Conservation (phyloP, 345 rosid genomes). For the Sonneratia alba region DNA sequence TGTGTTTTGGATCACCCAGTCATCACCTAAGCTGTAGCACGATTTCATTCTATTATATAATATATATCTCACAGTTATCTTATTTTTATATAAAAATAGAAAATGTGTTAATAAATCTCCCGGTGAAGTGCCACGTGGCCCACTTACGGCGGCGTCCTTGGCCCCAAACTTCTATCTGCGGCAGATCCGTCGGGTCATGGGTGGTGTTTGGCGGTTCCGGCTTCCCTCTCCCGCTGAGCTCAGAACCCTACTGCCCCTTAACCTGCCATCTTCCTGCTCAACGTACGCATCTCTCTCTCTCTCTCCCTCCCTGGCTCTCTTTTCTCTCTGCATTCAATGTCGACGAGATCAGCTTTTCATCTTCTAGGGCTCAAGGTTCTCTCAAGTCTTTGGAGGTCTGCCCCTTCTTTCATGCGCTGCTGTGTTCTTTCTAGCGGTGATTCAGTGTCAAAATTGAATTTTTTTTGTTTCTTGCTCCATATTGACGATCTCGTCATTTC, state of each 20-base stretch:
- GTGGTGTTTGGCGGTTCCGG: neutral
- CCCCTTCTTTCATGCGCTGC: constrained; percentile 5
- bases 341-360: constrained; percentile 32
- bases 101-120: neutral
- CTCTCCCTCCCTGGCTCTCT: neutral
- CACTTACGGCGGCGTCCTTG: neutral
- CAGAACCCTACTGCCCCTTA: neutral
- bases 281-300: neutral
- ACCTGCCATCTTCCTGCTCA: neutral
- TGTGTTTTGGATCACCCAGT: too few relatives aligned
- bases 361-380: constrained; percentile 31
- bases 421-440: neutral
- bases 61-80: too few relatives aligned
- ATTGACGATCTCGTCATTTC: neutral
- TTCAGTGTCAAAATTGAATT: neutral
- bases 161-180: neutral
- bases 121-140: neutral
- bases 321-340: constrained; percentile 3
- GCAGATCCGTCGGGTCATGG: neutral
- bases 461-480: neutral
- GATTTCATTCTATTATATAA: too few relatives aligned
- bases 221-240: neutral
- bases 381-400: constrained; percentile 25
- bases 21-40: too few relatives aligned
- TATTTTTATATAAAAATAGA: neutral